Conservation (phyloP, 192 early-diverging fungal genomes). For the Coemansia sp. region DNA sequence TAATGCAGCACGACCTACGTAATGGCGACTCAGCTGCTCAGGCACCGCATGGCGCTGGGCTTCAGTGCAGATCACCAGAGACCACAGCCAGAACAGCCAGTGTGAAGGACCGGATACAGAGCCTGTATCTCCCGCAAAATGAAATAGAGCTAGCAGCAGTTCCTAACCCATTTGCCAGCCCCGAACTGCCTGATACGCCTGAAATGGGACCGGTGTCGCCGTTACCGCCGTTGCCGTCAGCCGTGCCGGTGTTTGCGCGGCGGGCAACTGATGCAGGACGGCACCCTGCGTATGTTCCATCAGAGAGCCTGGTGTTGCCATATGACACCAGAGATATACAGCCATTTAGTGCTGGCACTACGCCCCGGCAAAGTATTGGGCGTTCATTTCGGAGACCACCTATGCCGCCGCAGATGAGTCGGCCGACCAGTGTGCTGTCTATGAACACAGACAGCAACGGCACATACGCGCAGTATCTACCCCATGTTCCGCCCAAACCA, state of each 20-base stretch:
- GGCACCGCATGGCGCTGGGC: conserved; percentile 14
- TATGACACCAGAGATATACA: conserved; percentile 1
- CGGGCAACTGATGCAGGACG: conserved; percentile 13
- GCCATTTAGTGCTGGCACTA: not conserved
- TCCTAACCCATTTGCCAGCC: conserved; percentile 49
- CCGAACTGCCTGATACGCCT: conserved; percentile 18
- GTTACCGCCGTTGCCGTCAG: conserved; percentile 14
- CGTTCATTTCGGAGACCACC: conserved; percentile 6
- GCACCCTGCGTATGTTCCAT: conserved; percentile 8
- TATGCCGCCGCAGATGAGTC: conserved; percentile 18
- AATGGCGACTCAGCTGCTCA: conserved; percentile 18
- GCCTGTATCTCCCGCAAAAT: conserved; percentile 11
- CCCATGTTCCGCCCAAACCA: conserved; percentile 36
- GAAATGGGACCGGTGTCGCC: conserved; percentile 8
- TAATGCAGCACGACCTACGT: not conserved
- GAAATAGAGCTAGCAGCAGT: not conserved
- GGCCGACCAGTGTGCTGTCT: conserved; percentile 11
- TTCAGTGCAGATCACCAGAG: not conserved
- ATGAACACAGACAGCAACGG: not conserved
- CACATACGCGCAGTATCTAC: not conserved
- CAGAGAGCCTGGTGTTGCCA: not conserved
- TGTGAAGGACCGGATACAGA: conserved; percentile 38
- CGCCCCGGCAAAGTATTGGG: not conserved
- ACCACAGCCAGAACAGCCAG: conserved; percentile 2
- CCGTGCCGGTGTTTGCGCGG: conserved; percentile 15